phyloP scores from a whole-genome alignment of 2,329 filamentous ascomycete genomes.

The Allantophomopsis cytisporea region DNA sequence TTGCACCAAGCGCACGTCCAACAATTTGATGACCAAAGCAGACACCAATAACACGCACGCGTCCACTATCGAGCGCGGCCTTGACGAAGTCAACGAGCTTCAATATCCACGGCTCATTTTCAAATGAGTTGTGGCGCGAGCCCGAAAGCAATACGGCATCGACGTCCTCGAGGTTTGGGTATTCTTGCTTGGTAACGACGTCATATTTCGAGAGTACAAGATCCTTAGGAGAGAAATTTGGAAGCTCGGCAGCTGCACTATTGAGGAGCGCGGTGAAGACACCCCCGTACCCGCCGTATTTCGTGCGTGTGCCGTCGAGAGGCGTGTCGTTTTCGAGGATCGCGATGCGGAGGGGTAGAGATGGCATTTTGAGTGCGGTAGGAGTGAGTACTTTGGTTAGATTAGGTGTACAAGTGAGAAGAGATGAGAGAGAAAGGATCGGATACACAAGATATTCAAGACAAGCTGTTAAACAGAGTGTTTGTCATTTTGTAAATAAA shows the following conservation, averaged over 20 bases:
- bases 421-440: neutral
- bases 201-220: slow-evolving; percentile 55
- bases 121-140: slow-evolving; percentile 60
- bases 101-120: slow-evolving; percentile 62
- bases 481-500: too few species aligned
- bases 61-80: slow-evolving; percentile 40
- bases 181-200: slow-evolving; percentile 53
- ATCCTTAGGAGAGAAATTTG: slow-evolving; percentile 25
- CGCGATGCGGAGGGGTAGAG: slow-evolving; percentile 37
- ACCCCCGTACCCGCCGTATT: slow-evolving; percentile 60
- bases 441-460: neutral
- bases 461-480: too few species aligned
- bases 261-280: slow-evolving; percentile 50
- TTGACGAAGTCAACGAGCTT: slow-evolving; percentile 57
- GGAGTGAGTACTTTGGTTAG: too few species aligned
- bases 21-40: slow-evolving; percentile 87
- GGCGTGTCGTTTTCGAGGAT: slow-evolving; percentile 83
- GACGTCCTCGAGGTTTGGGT: slow-evolving; percentile 59
- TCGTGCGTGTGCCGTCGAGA: slow-evolving; percentile 43
- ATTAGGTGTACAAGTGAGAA: neutral
- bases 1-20: slow-evolving; percentile 54
- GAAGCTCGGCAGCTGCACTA: slow-evolving; percentile 21
- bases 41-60: slow-evolving; percentile 62
- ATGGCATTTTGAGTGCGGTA: slow-evolving; percentile 9
- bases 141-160: slow-evolving; percentile 80